Percentiles rank a stretch among this genome's conserved stretches.
Evolutionary conservation across 2,329 filamentous ascomycete species (phyloP).

Genomic region (Sporothrix schenckii): DNA sequence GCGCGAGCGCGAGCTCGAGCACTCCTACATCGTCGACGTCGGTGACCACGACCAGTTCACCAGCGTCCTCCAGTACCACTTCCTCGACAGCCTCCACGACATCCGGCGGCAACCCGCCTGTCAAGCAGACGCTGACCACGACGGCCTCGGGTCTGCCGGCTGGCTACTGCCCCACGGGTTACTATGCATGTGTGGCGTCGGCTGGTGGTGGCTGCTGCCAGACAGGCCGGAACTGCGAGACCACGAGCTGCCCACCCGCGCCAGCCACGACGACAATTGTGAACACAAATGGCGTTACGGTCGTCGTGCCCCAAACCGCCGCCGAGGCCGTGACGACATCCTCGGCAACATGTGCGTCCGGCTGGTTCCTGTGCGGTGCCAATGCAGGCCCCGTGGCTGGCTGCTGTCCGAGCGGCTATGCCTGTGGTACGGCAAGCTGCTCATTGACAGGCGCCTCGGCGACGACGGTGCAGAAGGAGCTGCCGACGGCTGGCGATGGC

Average conservation of each 20-base stretch:
- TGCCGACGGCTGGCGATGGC: conserved; percentile 42
- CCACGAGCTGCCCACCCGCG: conserved; percentile 71
- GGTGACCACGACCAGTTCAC: conserved; percentile 42
- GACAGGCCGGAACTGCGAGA: conserved; percentile 81
- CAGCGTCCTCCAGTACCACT: conserved; percentile 47
- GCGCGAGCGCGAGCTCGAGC: conserved; percentile 40
- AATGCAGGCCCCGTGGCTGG: conserved; percentile 67
- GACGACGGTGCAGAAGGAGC: conserved; percentile 61
- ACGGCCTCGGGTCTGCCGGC: conserved; percentile 43
- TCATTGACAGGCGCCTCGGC: conserved; percentile 57
- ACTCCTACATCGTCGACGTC: conserved; percentile 45
- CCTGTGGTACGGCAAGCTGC: conserved; percentile 73
- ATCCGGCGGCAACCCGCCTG: conserved; percentile 49
- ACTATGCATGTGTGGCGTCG: conserved; percentile 84
- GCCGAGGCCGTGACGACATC: conserved; percentile 44
- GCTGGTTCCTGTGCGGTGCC: conserved; percentile 74
- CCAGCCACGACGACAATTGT: conserved; percentile 63
- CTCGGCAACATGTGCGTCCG: conserved; percentile 66
- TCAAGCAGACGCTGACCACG: conserved; percentile 52
- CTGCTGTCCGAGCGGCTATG: conserved; percentile 80
- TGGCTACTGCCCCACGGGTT: conserved; percentile 77
- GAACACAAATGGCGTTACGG: conserved; percentile 64
- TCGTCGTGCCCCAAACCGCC: conserved; percentile 63
- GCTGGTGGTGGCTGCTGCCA: conserved; percentile 86
- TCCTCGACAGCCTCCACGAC: conserved; percentile 44